Base-by-base conservation (phyloP, 179 eudicot genomes). In the Actinidia arguta region DNA sequence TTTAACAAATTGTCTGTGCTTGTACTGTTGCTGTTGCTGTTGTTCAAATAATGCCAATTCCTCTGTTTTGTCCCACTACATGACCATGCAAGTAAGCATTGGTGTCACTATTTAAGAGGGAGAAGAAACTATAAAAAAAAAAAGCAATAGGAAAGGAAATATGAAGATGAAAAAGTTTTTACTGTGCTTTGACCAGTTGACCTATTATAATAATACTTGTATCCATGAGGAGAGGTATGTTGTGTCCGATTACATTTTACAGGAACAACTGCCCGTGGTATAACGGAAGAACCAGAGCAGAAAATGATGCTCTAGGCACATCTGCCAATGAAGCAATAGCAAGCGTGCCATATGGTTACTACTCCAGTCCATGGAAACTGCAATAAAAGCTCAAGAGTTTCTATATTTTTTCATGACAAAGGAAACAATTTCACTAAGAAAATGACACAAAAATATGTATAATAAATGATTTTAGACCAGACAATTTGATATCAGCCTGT, bases 121-220 rank as follows among this genome's bases (percentile, higher is more conserved):
- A 42, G 56, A 5, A 67, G 4, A 2, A 17, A 59, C 24, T 5
- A 3, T 25, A 22, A 18, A 36, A 50, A 39, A 54, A 64, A 51
- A 6, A 69, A 46, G n/a, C n/a, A n/a, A n/a, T n/a, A n/a, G n/a
- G n/a, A n/a, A 50, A 47, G 52, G 70, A 68, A 72, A 68, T 17
- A 44, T 18, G 20, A 59, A 54, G 11, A 27, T 24, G 39, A 76
- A 5, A 66, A 24, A 17, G 74, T 50, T 51, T 86, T 88, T 88
- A 96, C 99, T 86, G 83, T 96, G 98, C 99, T 96, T 93, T 96
- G 94, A 82, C 94, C 91, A 82, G 98, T 92, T 80, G 86, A 75
- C 83, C 92, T 87, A 87, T 95, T 95, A 83, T 95, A 90, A 80
- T 93, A 96, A 87, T 96, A 96, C 88, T 95, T 96, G 85, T 85